Evolutionary conservation across 1,284 basidiomycete species (phyloP), one percentile per base, ranked within the genome.

Genomic region (Rhodotorula sp.): DNA sequence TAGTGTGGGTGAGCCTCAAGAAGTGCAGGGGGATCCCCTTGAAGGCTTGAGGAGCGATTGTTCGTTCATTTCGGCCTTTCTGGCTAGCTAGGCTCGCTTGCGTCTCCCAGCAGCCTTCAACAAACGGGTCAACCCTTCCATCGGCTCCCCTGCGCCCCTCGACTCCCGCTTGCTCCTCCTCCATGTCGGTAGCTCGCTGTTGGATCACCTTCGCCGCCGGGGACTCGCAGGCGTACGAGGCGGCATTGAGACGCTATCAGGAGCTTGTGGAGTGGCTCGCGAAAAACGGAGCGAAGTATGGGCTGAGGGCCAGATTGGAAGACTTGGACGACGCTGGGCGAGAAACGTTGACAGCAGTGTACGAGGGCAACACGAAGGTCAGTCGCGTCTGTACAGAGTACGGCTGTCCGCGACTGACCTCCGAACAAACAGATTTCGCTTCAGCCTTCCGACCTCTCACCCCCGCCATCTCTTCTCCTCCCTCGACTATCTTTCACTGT

Each of bases 391-490:
- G 13, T 1, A n/a, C 0, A 7, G 8, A 4, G 1, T 11, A 4
- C 16, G 10, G 20, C 0, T 22, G 34, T 13, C 11, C 40, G 15
- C 4, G 16, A 3, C 55, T 57, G 30, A 61, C 57, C 4, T 1
- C 2, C 0, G 7, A 2, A 2, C 56, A 4, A 16, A 15, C 52
- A 69, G 65, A 30, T 62, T 31, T 7, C 47, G 22, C 58, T 71
- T 4, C 40, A 34, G 2, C 30, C 51, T 0, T 28, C 47, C 1
- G 58, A 58, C 4, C 61, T 75, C 50, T 40, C 62, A 4, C 67
- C 75, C 2, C 75, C 76, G 1, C 26, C 65, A 5, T 68, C 74
- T 1, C 71, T 77, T 37, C 59, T 57, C 26, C 65, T 77, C 20
- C 76, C 76, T 10, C 63, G 70, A 0, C 62, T 69, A 2, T 28